Percentiles rank a stretch among this genome's conserved stretches.
Conservation (phyloP, 441 rosid species). For the Arabidopsis hybrid region DNA sequence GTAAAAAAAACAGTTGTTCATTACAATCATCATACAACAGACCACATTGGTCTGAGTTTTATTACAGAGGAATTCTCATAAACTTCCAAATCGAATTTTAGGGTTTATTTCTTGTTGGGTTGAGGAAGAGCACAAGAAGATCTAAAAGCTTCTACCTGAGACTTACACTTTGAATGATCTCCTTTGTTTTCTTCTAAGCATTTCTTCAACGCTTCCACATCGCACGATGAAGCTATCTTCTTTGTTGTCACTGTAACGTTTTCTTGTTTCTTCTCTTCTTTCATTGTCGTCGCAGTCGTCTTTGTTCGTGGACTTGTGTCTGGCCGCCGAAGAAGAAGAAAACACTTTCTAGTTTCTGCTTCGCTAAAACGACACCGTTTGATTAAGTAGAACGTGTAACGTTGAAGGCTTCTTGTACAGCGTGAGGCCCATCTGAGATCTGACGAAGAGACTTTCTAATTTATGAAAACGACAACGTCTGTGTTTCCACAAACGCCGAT, state of each 20-base stretch:
- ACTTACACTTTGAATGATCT: slow-evolving; percentile 68
- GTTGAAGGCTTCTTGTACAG: not conserved
- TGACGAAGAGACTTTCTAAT: not conserved
- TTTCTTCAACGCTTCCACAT: slow-evolving; percentile 87
- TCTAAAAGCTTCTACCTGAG: slow-evolving; percentile 84
- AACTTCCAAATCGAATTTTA: slow-evolving; percentile 17
- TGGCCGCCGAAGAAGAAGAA: slow-evolving; percentile 23
- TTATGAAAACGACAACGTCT: not conserved
- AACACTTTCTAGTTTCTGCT: not conserved
- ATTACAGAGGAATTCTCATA: slow-evolving; percentile 26
- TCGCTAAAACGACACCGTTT: not conserved
- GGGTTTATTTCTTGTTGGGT: slow-evolving; percentile 40
- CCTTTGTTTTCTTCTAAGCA: slow-evolving; percentile 90
- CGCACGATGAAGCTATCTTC: slow-evolving; percentile 74
- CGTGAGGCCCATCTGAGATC: not conserved
- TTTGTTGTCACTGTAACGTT: slow-evolving; percentile 38
- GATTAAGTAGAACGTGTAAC: not conserved
- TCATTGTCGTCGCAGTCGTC: slow-evolving; percentile 42
- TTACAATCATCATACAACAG: slow-evolving; percentile 30
- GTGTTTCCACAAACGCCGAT: not conserved
- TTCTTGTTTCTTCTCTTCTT: slow-evolving; percentile 43
- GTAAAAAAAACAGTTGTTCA: slow-evolving; percentile 3
- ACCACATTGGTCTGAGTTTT: slow-evolving; percentile 46
- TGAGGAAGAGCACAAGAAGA: slow-evolving; percentile 76
- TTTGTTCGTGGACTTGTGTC: not conserved